phyloP scores from a whole-genome alignment of 2,329 filamentous ascomycete species.

The Diplodia seriata region DNA sequence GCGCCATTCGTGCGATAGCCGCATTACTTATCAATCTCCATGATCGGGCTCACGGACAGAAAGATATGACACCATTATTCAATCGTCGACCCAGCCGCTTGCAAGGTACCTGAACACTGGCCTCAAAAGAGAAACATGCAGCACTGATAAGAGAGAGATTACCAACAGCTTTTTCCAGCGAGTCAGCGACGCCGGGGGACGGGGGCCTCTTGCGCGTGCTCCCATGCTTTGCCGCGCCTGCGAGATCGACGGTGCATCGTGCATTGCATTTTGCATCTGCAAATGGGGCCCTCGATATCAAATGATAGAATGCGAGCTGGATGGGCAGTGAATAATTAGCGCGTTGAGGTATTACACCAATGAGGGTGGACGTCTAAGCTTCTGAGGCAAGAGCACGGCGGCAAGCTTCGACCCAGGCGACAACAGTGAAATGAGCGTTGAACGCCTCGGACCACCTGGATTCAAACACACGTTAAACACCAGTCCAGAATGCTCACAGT shows the following conservation, averaged over 20 bases:
- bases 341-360: too few species aligned
- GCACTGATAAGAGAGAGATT: constrained; percentile 11
- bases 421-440: too few species aligned
- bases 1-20: not conserved
- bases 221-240: not conserved
- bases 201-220: not conserved
- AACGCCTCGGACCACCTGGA: not conserved
- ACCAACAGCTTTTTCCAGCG: constrained; percentile 3
- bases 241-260: constrained; percentile 16
- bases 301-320: not conserved
- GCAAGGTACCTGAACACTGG: not conserved
- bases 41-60: not conserved
- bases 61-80: not conserved
- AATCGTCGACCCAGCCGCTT: not conserved
- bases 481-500: not conserved
- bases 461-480: not conserved
- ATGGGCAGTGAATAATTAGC: too few species aligned
- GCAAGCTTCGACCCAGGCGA: too few species aligned
- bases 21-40: not conserved
- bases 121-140: not conserved
- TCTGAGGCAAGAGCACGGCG: not conserved
- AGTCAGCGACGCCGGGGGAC: constrained; percentile 1
- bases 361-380: too few species aligned
- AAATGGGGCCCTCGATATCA: not conserved
- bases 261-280: not conserved